These are phyloP conservation scores for Tolypocladium pustulatum DNA, from an alignment of 2,329 filamentous ascomycete species.

Conservation along the genomic window DNA sequence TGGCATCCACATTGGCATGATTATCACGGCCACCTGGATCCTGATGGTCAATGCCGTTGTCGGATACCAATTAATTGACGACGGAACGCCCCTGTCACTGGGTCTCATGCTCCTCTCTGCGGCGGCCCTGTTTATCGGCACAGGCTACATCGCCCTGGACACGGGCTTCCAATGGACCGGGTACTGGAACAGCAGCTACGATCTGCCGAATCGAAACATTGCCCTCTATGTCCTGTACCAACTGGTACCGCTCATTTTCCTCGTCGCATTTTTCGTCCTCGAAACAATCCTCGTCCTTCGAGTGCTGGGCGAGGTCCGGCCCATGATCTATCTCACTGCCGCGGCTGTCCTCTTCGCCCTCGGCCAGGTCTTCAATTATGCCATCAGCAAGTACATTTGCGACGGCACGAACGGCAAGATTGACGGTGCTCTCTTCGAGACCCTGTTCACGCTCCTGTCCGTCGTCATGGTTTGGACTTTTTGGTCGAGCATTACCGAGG, in stretches of 20 bases:
- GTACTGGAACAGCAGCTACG: conserved; percentile 56
- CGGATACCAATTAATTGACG: conserved; percentile 87
- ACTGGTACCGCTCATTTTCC: conserved; percentile 75
- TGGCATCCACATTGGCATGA: conserved; percentile 80
- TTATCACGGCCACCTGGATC: conserved; percentile 81
- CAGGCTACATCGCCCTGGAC: conserved; percentile 91
- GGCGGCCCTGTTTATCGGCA: conserved; percentile 68
- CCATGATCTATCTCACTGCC: conserved; percentile 76
- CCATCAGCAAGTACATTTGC: conserved; percentile 85
- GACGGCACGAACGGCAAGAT: conserved; percentile 73
- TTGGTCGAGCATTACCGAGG: conserved; percentile 98
- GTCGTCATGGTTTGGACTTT: conserved; percentile 85
- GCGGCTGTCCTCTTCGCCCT: conserved; percentile 78
- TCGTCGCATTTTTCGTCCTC: conserved; percentile 78
- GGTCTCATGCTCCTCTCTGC: conserved; percentile 65
- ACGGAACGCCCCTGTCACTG: conserved; percentile 78
- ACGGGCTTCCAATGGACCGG: conserved; percentile 80
- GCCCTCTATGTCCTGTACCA: conserved; percentile 92
- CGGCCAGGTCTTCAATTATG: conserved; percentile 93
- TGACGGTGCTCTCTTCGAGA: conserved; percentile 87
- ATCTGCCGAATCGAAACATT: conserved; percentile 58
- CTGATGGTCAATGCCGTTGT: conserved; percentile 86
- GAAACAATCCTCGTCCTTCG: conserved; percentile 76
- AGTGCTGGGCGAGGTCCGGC: conserved; percentile 76
- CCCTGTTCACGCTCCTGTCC: conserved; percentile 77